phyloP scores from a whole-genome alignment of 306 rosid genomes.

The Trifolium dubium region DNA sequence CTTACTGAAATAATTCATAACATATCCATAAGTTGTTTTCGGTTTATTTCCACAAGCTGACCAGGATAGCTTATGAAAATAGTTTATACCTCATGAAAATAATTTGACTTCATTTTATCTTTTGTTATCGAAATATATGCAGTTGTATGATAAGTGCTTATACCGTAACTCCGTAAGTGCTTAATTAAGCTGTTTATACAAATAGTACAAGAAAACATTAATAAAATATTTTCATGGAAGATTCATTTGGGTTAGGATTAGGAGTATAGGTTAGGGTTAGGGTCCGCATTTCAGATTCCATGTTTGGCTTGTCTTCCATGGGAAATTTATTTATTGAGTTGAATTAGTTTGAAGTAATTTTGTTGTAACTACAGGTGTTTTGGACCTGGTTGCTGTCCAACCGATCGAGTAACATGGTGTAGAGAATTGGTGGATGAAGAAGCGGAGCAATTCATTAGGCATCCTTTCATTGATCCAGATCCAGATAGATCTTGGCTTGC shows the following conservation, averaged over 20 bases:
- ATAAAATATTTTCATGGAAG: not conserved
- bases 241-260: not conserved
- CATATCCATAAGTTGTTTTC: too few relatives aligned
- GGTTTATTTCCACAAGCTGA: too few relatives aligned
- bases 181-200: not conserved
- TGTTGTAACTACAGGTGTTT: constrained; percentile 66
- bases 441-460: constrained; percentile 78
- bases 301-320: not conserved
- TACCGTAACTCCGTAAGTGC: not conserved
- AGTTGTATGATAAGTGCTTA: not conserved
- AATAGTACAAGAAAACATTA: not conserved
- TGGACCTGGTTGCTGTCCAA: constrained; percentile 84
- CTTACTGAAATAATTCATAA: too few relatives aligned
- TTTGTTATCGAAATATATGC: not conserved
- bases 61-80: too few relatives aligned
- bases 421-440: constrained; percentile 89
- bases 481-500: constrained; percentile 86
- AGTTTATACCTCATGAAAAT: too few relatives aligned
- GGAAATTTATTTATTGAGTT: constrained; percentile 11
- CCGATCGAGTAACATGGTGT: constrained; percentile 76
- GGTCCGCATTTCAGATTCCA: not conserved
- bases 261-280: too few relatives aligned
- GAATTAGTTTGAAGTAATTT: constrained; percentile 23
- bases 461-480: constrained; percentile 80
- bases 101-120: too few relatives aligned